Base-by-base conservation (phyloP, 805 yeast genomes). In the Kodamaea fukazawae region DNA sequence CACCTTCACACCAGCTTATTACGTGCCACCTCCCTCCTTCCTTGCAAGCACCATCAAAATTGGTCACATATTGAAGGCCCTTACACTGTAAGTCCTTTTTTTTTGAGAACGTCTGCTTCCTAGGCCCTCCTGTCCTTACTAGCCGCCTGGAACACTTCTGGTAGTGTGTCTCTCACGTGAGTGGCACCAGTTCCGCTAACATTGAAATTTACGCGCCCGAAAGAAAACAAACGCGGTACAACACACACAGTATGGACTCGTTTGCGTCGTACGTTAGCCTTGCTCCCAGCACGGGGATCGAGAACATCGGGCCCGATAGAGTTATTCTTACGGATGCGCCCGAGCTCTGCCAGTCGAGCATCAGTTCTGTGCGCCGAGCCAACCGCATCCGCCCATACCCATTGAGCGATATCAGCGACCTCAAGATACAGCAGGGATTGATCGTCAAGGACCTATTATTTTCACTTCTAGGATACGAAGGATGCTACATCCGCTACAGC, bases 391-490 rank as follows among this genome's bases (percentile, higher is more conserved):
- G 63, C 37, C 67, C 77, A 9, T 67, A 61, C 41, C 74, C 81
- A 2, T 55, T 81, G 25, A 69, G 69, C 34, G 75, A 66, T 38
- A 55, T 73, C 29, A 55, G 53, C n/a, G 76, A 75, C 23, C 54
- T 71, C 3, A 67, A 34, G 34, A 71, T 73, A 3, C 96, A 88
- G 55, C 96, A 89, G 55, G 81, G 86, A 0, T 69, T 81, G 17
- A 72, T 93, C 1, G 67, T 84, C 11, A 71, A 76, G 42, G 99
- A 91, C 57, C 55, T 89, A 7, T 51, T 88, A 14, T 74, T 73
- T 49, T 82, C 86, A 1, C 57, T 93, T 10, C 49, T 80, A 23
- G 95, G 95, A 0, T 60, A 73, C 18, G 96, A 89, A 57, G 97
- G 97, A 0, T 69, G 71, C 14, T 87, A 84, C 53, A 77, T 91